Percentiles rank a stretch among this genome's conserved stretches.
Conservation (phyloP, 331 rosid genomes). For the Saraca asoca region DNA sequence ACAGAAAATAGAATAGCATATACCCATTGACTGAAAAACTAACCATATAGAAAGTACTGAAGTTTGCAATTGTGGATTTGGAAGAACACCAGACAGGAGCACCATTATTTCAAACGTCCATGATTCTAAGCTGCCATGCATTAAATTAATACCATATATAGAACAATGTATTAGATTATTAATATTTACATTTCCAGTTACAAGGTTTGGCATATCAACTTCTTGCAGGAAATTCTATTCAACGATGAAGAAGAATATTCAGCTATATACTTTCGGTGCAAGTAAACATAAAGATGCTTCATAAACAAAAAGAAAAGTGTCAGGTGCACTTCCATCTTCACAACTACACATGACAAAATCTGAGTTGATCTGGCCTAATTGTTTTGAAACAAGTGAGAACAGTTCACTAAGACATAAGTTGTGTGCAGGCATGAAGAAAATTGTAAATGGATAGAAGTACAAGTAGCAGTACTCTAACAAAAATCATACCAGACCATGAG, state of each 20-base stretch:
- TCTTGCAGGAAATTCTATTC: slow-evolving; percentile 23
- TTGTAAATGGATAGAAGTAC: no score
- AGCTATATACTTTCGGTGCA: background rate
- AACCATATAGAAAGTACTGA: slow-evolving; percentile 78
- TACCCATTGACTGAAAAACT: slow-evolving; percentile 28
- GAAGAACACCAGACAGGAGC: slow-evolving; percentile 72
- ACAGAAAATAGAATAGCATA: background rate
- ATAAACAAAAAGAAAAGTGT: no score
- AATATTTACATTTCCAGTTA: background rate
- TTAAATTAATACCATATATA: background rate
- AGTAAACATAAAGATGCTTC: background rate
- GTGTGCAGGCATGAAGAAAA: no score
- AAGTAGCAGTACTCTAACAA: background rate
- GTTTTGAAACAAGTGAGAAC: no score
- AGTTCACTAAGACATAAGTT: no score
- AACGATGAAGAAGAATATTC: background rate
- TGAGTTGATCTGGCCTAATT: no score
- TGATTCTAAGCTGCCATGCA: slow-evolving; percentile 64
- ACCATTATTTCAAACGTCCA: slow-evolving; percentile 83
- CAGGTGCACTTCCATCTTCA: no score
- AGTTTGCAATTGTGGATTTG: slow-evolving; percentile 66
- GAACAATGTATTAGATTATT: slow-evolving; percentile 12
- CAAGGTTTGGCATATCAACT: background rate
- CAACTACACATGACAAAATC: no score
- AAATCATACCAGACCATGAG: slow-evolving; percentile 71